phyloP scores from a whole-genome alignment of 495 filamentous ascomycete genomes.

The Amorphotheca resinae region DNA sequence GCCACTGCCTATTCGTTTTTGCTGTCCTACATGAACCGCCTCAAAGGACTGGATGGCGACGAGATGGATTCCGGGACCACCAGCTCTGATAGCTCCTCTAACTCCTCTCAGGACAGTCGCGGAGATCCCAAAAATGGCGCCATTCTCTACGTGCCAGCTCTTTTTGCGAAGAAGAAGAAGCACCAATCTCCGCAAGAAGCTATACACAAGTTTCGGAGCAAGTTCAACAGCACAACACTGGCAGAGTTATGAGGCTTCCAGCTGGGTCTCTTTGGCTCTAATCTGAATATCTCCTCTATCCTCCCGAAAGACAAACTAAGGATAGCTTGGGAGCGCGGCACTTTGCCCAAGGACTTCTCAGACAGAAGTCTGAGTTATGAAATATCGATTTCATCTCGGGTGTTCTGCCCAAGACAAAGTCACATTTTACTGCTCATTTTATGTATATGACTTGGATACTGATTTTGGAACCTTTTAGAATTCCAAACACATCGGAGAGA shows the following conservation, averaged over 20 bases:
- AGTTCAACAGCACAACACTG: slow-evolving; percentile 53
- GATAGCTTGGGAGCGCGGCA: too few species aligned
- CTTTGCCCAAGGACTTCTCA: too few species aligned
- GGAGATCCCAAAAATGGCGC: not conserved
- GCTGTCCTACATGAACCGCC: too few species aligned
- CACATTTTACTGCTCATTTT: too few species aligned
- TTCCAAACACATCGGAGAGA: slow-evolving; percentile 43
- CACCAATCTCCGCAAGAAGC: slow-evolving; percentile 52
- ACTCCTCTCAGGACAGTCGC: not conserved
- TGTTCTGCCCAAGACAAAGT: too few species aligned
- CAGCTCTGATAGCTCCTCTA: not conserved
- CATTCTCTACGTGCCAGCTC: slow-evolving; percentile 1
- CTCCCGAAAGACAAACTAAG: slow-evolving; percentile 51
- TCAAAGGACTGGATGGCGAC: not conserved
- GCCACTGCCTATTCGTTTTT: too few species aligned
- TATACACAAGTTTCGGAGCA: slow-evolving; percentile 68
- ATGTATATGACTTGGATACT: too few species aligned
- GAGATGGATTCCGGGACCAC: not conserved
- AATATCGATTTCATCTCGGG: too few species aligned
- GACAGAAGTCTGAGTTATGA: too few species aligned
- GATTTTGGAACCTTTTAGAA: too few species aligned
- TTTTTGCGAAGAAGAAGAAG: slow-evolving; percentile 30
- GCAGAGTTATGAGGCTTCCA: slow-evolving; percentile 27
- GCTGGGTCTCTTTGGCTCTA: not conserved
- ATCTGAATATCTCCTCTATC: too few species aligned